Conservation (phyloP, 2,329 filamentous ascomycete species). For the Cytospora chrysosperma region DNA sequence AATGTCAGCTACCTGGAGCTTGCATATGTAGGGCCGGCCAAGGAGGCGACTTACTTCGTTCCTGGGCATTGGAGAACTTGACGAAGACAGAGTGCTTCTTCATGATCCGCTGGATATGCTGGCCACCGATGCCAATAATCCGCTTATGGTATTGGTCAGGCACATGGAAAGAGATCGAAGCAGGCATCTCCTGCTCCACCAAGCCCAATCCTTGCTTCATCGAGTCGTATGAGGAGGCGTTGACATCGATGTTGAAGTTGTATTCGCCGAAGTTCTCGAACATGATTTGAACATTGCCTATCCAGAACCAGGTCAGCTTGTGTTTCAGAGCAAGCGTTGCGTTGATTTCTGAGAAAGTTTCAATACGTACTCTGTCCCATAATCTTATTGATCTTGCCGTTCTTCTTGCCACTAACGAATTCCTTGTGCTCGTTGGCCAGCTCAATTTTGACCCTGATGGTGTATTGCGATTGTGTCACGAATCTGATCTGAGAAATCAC, state of each 20-base stretch:
- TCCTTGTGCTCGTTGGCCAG: slow-evolving; percentile 99
- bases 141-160: slow-evolving; percentile 99
- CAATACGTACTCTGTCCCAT: slow-evolving; percentile 82
- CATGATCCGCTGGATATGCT: slow-evolving; percentile 99
- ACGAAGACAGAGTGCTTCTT: slow-evolving; percentile 99
- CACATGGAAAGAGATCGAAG: slow-evolving; percentile 98
- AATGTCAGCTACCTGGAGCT: slow-evolving; percentile 30
- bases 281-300: slow-evolving; percentile 93
- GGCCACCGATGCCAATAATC: slow-evolving; percentile 96
- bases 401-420: slow-evolving; percentile 99
- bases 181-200: slow-evolving; percentile 98
- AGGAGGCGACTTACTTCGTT: slow-evolving; percentile 60
- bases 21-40: background rate
- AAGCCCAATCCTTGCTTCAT: slow-evolving; percentile 90
- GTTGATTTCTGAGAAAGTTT: background rate
- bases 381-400: slow-evolving; percentile 99
- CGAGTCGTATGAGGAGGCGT: slow-evolving; percentile 86
- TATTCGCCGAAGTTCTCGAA: slow-evolving; percentile 99
- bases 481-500: slow-evolving; percentile 92
- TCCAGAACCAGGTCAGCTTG: slow-evolving; percentile 27
- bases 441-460: slow-evolving; percentile 97
- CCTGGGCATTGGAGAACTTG: slow-evolving; percentile 99
- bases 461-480: slow-evolving; percentile 81
- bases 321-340: slow-evolving; percentile 13
- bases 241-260: slow-evolving; percentile 99